Base-by-base conservation (phyloP, 73 alveolate species). In the Paramecium primaurelia region DNA sequence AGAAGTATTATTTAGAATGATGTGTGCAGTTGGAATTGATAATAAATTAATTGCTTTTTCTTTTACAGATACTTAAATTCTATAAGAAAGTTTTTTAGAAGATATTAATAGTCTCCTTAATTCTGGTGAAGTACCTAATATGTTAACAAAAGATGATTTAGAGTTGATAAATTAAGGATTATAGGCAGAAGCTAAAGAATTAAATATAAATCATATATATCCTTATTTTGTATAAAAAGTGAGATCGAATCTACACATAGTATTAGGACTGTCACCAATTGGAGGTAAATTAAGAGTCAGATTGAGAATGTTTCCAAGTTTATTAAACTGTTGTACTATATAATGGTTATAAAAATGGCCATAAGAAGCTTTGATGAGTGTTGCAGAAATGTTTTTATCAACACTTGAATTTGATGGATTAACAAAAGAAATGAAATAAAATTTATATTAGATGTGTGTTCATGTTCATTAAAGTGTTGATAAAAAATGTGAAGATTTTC, bases 321-420 rank as follows among this genome's bases (percentile, higher is more conserved):
- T 98, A 16, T 97, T 98, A 22, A 98, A 98, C 90, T 98, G 99
- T 88, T 96, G 99, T 42, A 97, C 98, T n/a, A 86, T 98, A 73
- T 94, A 95, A 40, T 98, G 99, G 99, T 93, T 98, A 93, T 96
- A 97, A 88, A 95, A 96, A 18, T 98, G 99, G 99, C 99, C 99
- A 36, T 92, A 95, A 90, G 99, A 98, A 83, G 99, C 99, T 0
- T 96, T 94, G 40, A 95, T 94, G 93, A 95, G 98, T 47, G 99
- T 98, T n/a, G 98, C 99, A 28, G 97, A 97, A 94, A 91, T 95
- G 93, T 92, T 95, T 44, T 92, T 97, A 80, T 98, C 94, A 85
- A 93, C 97, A 32, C 97, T 98, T 30, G 97, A 93, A 86, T 93
- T 96, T 88, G 94, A 93, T 86, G 93, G 97, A 86, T 92, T 97